Evolutionary conservation across 179 eudicot species (phyloP).

Genomic region (Silene noctiflora): DNA sequence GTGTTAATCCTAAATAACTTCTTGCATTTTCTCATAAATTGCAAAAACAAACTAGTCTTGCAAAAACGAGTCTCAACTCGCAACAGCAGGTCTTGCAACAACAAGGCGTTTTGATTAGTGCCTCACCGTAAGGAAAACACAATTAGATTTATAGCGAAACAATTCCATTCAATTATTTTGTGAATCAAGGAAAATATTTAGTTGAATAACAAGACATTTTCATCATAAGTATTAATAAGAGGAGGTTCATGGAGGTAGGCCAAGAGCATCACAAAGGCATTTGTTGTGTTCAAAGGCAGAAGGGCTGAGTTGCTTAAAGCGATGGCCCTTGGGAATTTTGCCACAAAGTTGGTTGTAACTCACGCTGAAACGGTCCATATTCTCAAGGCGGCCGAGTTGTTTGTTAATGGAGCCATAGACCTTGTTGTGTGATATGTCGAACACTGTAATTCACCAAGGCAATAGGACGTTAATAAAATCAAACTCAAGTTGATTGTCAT

Average conservation of each 20-base stretch:
- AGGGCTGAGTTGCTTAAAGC: not conserved
- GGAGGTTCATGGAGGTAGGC: slow-evolving; percentile 2
- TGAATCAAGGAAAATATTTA: too few species aligned
- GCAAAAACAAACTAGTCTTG: too few species aligned
- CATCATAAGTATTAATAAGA: too few species aligned
- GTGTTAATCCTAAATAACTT: slow-evolving; percentile 24
- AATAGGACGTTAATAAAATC: slow-evolving; percentile 5
- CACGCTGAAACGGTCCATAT: too few species aligned
- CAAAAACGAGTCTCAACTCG: too few species aligned
- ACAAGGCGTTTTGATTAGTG: too few species aligned
- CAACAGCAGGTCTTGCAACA: too few species aligned
- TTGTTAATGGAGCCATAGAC: slow-evolving; percentile 8
- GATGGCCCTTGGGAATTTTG: not conserved
- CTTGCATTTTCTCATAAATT: slow-evolving; percentile 20
- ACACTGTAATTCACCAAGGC: not conserved
- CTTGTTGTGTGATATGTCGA: slow-evolving; percentile 14
- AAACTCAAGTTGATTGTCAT: slow-evolving; percentile 8
- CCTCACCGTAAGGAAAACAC: too few species aligned
- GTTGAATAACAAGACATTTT: too few species aligned
- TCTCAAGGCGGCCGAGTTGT: not conserved
- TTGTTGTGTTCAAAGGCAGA: not conserved
- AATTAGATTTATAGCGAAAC: too few species aligned
- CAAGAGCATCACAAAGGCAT: slow-evolving; percentile 10
- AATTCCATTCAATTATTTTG: too few species aligned
- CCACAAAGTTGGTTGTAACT: not conserved